phyloP scores from a whole-genome alignment of 1,284 basidiomycete species.

The Pseudozyma hubeiensis region DNA sequence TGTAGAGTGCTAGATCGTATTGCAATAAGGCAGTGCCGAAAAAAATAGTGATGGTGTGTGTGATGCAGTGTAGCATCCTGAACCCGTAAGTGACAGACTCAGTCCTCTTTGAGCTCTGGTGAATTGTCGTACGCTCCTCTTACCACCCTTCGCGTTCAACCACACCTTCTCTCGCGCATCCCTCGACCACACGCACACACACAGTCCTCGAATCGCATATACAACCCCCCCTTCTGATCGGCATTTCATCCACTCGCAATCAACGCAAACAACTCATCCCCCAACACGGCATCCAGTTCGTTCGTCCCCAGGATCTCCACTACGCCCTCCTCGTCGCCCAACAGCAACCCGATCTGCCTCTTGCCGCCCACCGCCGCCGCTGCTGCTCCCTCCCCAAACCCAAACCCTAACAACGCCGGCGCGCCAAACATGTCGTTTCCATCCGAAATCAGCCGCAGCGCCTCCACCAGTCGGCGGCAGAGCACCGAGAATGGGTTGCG shows the following conservation, averaged over 20 bases:
- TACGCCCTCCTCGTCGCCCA: conserved; percentile 45
- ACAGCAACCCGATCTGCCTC: conserved; percentile 39
- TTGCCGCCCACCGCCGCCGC: conserved; percentile 7
- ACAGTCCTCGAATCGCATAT: not conserved
- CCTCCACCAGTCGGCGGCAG: conserved; percentile 82
- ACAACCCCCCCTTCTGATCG: not conserved
- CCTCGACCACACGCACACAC: no score
- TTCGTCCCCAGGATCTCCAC: conserved; percentile 44
- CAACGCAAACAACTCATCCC: conserved; percentile 41
- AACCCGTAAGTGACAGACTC: no score
- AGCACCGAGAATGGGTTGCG: conserved; percentile 75
- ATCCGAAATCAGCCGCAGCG: conserved; percentile 85
- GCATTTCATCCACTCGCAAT: conserved; percentile 29
- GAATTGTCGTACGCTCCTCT: no score
- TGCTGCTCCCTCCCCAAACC: conserved; percentile 19
- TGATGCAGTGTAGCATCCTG: no score
- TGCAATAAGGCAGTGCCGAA: no score
- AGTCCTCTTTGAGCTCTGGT: no score
- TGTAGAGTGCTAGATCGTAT: no score
- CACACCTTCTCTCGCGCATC: no score
- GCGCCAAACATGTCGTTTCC: conserved; percentile 79
- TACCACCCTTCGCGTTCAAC: no score
- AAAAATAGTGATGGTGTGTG: not conserved
- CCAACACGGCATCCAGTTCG: conserved; percentile 36
- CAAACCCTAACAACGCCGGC: conserved; percentile 67